A percentile compares a stretch with the other conserved stretches of the same genome.
phyloP scores from a whole-genome alignment of 1,284 basidiomycete genomes.

The Ustilago hordei region DNA sequence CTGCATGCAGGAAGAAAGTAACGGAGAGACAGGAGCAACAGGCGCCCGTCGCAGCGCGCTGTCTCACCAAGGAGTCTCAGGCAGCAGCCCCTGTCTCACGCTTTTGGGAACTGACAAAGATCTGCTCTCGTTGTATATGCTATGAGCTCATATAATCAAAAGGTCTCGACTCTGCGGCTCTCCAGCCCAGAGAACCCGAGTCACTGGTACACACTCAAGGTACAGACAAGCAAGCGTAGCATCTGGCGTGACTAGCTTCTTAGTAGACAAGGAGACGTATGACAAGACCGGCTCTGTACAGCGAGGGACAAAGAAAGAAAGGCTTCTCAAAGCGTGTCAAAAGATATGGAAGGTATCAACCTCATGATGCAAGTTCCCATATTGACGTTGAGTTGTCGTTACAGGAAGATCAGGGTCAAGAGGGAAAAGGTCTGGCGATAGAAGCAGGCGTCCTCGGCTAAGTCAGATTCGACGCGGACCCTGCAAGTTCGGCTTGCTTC shows the following conservation, averaged over 20 bases:
- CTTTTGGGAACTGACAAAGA: neutral
- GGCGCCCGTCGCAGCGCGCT: neutral
- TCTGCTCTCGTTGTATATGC: neutral
- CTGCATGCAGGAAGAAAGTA: neutral
- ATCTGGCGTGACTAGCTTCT: neutral
- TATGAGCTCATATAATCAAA: neutral
- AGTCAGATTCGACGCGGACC: conserved; percentile 13
- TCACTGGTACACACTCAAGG: neutral
- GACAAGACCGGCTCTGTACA: neutral
- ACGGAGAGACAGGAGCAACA: neutral
- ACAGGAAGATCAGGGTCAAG: conserved; percentile 1
- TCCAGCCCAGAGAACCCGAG: neutral
- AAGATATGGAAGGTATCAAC: neutral
- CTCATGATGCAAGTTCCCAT: neutral
- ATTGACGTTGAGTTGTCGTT: neutral
- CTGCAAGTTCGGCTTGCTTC: conserved; percentile 2
- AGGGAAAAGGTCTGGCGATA: conserved; percentile 9
- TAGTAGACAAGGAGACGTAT: neutral
- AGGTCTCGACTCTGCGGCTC: neutral
- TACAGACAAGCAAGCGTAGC: neutral
- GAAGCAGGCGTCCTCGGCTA: conserved; percentile 17
- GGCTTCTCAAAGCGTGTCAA: neutral
- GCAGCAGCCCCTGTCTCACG: conserved; percentile 4
- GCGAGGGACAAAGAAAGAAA: neutral
- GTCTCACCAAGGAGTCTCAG: conserved; percentile 1